These are phyloP conservation scores for Thelonectria olida DNA, from an alignment of 2,329 filamentous ascomycete species.

Conservation along the genomic window DNA sequence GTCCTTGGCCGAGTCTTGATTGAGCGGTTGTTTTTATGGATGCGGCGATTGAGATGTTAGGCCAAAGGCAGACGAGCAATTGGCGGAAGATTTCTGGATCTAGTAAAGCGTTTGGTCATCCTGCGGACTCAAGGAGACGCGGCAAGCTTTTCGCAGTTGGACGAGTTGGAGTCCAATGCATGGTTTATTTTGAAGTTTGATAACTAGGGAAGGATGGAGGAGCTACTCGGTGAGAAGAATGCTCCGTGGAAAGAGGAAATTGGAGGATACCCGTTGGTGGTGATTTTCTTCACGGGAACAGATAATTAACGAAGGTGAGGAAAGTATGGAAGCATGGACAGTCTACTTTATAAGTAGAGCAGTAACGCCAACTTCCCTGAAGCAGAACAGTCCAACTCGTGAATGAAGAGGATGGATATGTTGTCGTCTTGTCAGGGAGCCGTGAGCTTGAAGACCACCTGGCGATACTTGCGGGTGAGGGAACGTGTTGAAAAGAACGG, in stretches of 20 bases:
- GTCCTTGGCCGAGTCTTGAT: neutral
- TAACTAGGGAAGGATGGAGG: constrained; percentile 18
- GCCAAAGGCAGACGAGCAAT: neutral
- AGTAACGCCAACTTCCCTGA: neutral
- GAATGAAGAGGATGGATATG: too few relatives aligned
- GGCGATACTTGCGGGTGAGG: too few relatives aligned
- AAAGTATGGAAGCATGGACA: neutral
- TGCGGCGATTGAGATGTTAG: neutral
- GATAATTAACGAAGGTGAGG: neutral
- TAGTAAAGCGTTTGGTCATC: neutral
- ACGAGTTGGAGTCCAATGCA: neutral
- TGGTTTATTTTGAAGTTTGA: constrained; percentile 1
- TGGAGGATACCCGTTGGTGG: neutral
- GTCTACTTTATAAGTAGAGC: neutral
- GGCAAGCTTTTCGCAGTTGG: neutral
- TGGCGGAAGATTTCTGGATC: constrained; percentile 6
- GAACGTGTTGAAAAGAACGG: too few relatives aligned
- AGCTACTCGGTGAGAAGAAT: constrained; percentile 41
- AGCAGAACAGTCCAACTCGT: too few relatives aligned
- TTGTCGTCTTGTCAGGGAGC: too few relatives aligned
- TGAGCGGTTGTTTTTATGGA: neutral
- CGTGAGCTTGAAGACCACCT: too few relatives aligned
- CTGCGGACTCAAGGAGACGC: neutral
- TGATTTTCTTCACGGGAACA: neutral
- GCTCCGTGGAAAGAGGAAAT: constrained; percentile 23